Base-by-base conservation (phyloP, 1,284 basidiomycete genomes). In the Naganishia albida region DNA sequence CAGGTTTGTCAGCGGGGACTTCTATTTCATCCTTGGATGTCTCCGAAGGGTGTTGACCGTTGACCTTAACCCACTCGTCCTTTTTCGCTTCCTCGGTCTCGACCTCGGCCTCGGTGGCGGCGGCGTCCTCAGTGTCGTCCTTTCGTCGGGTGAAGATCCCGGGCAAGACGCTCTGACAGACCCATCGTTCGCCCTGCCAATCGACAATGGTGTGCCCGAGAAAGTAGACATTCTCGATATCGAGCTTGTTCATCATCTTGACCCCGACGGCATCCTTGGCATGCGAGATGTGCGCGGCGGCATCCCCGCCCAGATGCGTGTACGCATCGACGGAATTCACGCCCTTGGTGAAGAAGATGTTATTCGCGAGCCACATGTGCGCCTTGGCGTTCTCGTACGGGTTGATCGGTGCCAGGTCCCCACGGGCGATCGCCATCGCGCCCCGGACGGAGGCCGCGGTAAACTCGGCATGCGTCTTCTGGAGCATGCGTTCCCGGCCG, bases 211-310 rank as follows among this genome's bases (percentile, higher is more conserved):
- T 83, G 66, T 83, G 80, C 42, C 92, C 91, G 39, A 94, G 81
- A 51, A 87, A 84, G 77, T 89, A 91, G 66, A 85, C 85, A 26
- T 91, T 91, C 72, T 93, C 90, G 54, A 93, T 71, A 68, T 85
- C 83, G 65, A 84, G 76, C 66, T 80, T 80, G 75, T 83, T 83
- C 68, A 85, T 78, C 30, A 81, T 69, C 64, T 78, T 78, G 72
- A 84, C 81, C 57, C 83, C 84, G 53, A 77, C 76, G n/a, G 82
- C 80, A 69, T 85, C 84, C 76, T 85, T 85, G 71, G 79, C 81
- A 42, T 83, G 83, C 8, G 82, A 82, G 60, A 82, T 80, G 59
- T 82, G 81, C 28, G 82, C 82, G 6, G 84, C 84, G 51, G 81
- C 83, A 70, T 83, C 81, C n/a, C 83, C 83, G 40, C 84, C 84